Evolutionary conservation across 768 basidiomycete species (phyloP), one percentile per base, ranked within the genome.

Genomic region (Trametes cingulata): DNA sequence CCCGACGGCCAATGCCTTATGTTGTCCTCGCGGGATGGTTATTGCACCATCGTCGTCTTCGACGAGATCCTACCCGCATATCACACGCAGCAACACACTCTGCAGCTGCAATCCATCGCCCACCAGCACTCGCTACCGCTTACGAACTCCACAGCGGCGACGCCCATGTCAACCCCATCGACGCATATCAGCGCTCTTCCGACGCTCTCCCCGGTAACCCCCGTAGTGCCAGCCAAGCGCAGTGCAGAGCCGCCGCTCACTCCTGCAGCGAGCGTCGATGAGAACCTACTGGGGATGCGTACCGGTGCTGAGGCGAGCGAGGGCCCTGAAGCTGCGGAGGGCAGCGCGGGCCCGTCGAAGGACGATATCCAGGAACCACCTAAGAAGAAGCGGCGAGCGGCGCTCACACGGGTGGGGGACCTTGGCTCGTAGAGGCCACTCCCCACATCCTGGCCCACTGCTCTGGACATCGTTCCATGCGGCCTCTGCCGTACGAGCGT

Each of bases 1-100:
- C 86, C 94, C 1, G 97, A 98, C 67, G 97, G 97, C 3, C 93
- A 97, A 73, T 85, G 91, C 41, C 82, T 99, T 17, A 84, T 98
- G 49, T 84, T 98, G 25, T 90, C 95, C 1, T 92, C 94, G 0
- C 86, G 94, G 25, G 97, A 99, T 70, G 97, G 97, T 0, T 99
- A 98, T 74, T 98, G 97, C 77, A 97, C 96, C 0, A 82, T 98
- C 58, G 82, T 97, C 66, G 82, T 92, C 20, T 98, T 99, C 71
- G 95, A 98, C 75, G 96, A 98, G 74, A 89, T 96, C 57, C 82
- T 98, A 1, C 85, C 93, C 0, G 82, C 88, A 4, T 85, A 96
- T 71, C 88, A 92, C 63, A 95, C 88, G 1, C 95, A 98, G 69
- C 95, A 95, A 71, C 90, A 92, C 60, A 85, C 90, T 5, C 82